Percentiles rank a stretch among this genome's conserved stretches.
phyloP scores from a whole-genome alignment of 192 early-diverging fungal species.

The Rhizoclosmatium globosum region DNA sequence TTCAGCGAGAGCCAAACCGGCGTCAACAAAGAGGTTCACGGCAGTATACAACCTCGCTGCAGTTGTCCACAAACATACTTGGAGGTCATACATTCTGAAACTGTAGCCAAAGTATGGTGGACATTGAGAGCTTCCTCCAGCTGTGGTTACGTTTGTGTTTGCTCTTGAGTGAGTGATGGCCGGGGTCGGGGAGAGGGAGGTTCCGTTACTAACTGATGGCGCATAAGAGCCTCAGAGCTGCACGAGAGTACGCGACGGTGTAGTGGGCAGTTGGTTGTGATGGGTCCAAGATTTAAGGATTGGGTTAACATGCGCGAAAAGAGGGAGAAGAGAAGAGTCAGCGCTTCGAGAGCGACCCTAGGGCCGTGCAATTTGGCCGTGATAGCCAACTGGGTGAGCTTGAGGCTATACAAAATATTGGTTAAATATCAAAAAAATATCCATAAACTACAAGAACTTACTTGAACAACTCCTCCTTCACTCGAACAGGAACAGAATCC shows the following conservation, averaged over 20 bases:
- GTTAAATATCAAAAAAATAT: constrained; percentile 12
- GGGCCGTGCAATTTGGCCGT: constrained; percentile 46
- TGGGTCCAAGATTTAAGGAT: constrained; percentile 31
- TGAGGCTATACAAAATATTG: constrained; percentile 40
- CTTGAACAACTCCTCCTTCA: constrained; percentile 57
- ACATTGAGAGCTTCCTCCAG: constrained; percentile 7
- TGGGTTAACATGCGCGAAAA: constrained; percentile 39
- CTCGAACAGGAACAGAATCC: constrained; percentile 29
- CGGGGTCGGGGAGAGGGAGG: neutral
- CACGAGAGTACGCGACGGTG: constrained; percentile 27
- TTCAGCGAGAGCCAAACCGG: constrained; percentile 47
- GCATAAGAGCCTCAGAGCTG: constrained; percentile 20
- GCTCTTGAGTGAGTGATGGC: neutral
- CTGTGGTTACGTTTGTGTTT: neutral
- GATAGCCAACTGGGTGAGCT: constrained; percentile 54
- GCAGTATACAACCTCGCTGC: constrained; percentile 50
- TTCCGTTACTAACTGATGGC: neutral
- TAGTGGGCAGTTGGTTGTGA: neutral
- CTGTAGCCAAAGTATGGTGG: constrained; percentile 32
- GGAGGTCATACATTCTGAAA: constrained; percentile 55
- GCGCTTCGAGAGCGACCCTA: constrained; percentile 43
- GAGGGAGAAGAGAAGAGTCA: constrained; percentile 45
- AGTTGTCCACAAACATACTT: constrained; percentile 55
- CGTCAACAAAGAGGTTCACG: constrained; percentile 48
- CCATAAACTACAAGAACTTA: constrained; percentile 13